phyloP scores from a whole-genome alignment of 345 rosid genomes.

The Euclidium syriacum region DNA sequence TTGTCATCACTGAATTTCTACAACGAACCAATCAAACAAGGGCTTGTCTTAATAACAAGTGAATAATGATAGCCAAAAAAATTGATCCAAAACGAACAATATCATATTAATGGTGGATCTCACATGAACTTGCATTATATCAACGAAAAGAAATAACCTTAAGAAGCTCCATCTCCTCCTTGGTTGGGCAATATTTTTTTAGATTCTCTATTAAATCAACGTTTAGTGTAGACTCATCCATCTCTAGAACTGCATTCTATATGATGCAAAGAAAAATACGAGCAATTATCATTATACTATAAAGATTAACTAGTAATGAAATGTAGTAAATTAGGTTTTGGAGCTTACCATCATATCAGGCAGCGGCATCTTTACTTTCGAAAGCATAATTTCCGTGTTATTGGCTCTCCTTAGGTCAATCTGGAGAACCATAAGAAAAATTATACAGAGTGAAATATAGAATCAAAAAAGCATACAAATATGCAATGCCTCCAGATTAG shows the following conservation, averaged over 20 bases:
- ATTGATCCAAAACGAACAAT: slow-evolving; percentile 17
- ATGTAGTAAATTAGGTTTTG: slow-evolving; percentile 5
- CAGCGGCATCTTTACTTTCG: slow-evolving; percentile 98
- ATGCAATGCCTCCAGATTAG: neutral
- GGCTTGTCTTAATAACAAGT: slow-evolving; percentile 5
- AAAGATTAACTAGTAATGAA: neutral
- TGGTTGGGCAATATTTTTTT: slow-evolving; percentile 94
- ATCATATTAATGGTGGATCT: no score
- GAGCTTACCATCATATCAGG: slow-evolving; percentile 97
- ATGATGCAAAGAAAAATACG: slow-evolving; percentile 16
- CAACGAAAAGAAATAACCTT: slow-evolving; percentile 64
- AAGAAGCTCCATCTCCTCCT: slow-evolving; percentile 98
- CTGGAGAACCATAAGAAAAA: slow-evolving; percentile 39
- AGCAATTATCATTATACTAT: slow-evolving; percentile 2
- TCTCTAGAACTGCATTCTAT: slow-evolving; percentile 91
- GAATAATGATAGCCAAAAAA: neutral
- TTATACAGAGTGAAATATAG: neutral
- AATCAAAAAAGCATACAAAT: neutral
- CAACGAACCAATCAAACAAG: slow-evolving; percentile 15
- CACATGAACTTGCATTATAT: no score
- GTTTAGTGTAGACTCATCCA: slow-evolving; percentile 90
- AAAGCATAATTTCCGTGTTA: slow-evolving; percentile 99
- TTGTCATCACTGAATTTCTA: slow-evolving; percentile 82
- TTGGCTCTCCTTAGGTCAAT: slow-evolving; percentile 94
- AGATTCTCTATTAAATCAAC: slow-evolving; percentile 98